Evolutionary conservation across 306 rosid species (phyloP), one percentile per base, ranked within the genome.

Genomic region (Cucurbita maxima): DNA sequence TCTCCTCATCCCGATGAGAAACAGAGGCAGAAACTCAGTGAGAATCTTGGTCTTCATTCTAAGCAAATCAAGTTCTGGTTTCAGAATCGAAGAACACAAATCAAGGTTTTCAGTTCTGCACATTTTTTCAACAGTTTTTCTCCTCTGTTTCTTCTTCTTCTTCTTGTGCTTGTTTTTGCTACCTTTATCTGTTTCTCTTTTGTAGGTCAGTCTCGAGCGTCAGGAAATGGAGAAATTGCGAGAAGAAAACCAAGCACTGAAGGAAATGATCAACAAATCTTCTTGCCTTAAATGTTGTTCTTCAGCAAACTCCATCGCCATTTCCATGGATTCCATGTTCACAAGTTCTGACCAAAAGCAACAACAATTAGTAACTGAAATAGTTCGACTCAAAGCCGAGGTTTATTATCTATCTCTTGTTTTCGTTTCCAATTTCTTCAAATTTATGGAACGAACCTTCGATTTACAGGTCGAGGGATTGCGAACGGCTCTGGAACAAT

Each of bases 1-100:
- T 95, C 99, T 52, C 97, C 99, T 12, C 96, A 95, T 79, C 99
- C 97, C 76, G 96, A 95, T 84, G 99, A 95, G 87, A 95, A 91
- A 79, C 99, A 95, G 68, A 88, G 99, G 76, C 99, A 89, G 72
- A 96, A 89, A 58, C 89, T 95, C 1, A 91, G 99, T 86, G 90
- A 91, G 82, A 94, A 87, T 77, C 54, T 95, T 74, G 99, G 99
- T 64, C 96, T 95, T 70, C 92, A 96, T 78, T 92, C 97, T 0
- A 81, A 95, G 45, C 99, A 95, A 77, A 96, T 94, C 88, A 91
- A 94, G 83, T 94, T 94, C 76, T 94, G 99, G 99, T 94, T 94
- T 77, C 99, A 94, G 78, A 94, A 94, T 80, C 96, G 99, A 62
- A 86, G 99, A 74, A 94, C 97, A 76, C 99, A 91, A 79, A 91